Evolutionary conservation across 768 basidiomycete genomes (phyloP).

Genomic region (Nevesoporus exiguus): DNA sequence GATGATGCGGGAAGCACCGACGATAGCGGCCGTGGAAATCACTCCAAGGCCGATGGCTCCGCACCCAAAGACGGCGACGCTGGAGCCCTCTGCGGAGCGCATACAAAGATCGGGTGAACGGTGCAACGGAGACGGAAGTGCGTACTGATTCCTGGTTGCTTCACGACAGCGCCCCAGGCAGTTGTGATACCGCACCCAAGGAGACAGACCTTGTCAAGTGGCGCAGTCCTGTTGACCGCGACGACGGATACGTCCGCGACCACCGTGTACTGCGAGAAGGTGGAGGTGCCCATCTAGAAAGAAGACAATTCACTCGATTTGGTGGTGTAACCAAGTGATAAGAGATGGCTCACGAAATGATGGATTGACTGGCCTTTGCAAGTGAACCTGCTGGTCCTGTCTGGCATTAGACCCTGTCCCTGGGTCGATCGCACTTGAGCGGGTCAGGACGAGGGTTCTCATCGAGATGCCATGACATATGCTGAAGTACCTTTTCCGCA

Average conservation of each 20-base stretch:
- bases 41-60: constrained; percentile 96
- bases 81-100: constrained; percentile 62
- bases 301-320: not conserved
- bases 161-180: constrained; percentile 95
- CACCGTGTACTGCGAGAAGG: constrained; percentile 99
- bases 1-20: constrained; percentile 85
- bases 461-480: not conserved
- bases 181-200: constrained; percentile 97
- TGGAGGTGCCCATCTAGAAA: constrained; percentile 92
- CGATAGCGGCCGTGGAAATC: constrained; percentile 71
- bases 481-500: constrained; percentile 73
- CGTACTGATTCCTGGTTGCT: constrained; percentile 83
- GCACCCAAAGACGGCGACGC: constrained; percentile 93
- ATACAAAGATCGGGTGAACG: not conserved
- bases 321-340: not conserved
- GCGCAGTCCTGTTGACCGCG: constrained; percentile 78
- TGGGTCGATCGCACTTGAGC: constrained; percentile 82
- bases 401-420: constrained; percentile 94
- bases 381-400: constrained; percentile 83
- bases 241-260: constrained; percentile 97
- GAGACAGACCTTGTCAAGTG: constrained; percentile 94
- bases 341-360: constrained; percentile 72
- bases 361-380: constrained; percentile 81
- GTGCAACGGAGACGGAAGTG: constrained; percentile 9
- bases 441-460: not conserved